Evolutionary conservation across 441 rosid genomes (phyloP).

Genomic region (Eruca vesicaria): DNA sequence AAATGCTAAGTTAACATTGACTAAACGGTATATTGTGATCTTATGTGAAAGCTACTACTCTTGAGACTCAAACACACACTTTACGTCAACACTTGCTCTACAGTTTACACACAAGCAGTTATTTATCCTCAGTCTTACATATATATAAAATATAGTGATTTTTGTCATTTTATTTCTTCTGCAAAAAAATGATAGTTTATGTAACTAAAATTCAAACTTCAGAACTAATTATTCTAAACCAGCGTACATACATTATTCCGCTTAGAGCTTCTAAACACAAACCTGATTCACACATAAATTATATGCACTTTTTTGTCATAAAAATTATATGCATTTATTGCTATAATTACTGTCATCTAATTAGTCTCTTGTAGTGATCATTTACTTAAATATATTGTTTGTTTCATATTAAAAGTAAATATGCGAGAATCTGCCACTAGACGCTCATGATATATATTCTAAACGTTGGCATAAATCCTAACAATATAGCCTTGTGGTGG

Average conservation of each 20-base stretch:
- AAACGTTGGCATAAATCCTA: constrained; percentile 32
- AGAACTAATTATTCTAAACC: not conserved
- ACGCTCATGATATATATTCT: constrained; percentile 34
- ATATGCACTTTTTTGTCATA: no score
- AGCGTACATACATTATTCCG: not conserved
- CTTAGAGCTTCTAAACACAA: not conserved
- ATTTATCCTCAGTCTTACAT: not conserved
- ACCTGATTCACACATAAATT: not conserved
- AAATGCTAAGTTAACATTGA: constrained; percentile 16
- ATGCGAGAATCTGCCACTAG: constrained; percentile 14
- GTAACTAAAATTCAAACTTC: not conserved
- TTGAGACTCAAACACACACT: constrained; percentile 20
- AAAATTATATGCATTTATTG: not conserved
- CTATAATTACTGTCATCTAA: not conserved
- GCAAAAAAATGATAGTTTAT: not conserved
- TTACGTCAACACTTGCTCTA: constrained; percentile 21
- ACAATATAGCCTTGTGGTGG: constrained; percentile 34
- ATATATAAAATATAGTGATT: not conserved
- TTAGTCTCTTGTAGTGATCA: not conserved
- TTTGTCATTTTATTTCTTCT: not conserved
- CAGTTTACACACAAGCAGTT: not conserved
- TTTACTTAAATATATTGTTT: no score
- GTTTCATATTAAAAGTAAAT: no score
- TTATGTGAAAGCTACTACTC: constrained; percentile 26
- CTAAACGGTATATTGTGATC: constrained; percentile 15